Base-by-base conservation (phyloP, 345 rosid genomes). In the Laguncularia racemosa region DNA sequence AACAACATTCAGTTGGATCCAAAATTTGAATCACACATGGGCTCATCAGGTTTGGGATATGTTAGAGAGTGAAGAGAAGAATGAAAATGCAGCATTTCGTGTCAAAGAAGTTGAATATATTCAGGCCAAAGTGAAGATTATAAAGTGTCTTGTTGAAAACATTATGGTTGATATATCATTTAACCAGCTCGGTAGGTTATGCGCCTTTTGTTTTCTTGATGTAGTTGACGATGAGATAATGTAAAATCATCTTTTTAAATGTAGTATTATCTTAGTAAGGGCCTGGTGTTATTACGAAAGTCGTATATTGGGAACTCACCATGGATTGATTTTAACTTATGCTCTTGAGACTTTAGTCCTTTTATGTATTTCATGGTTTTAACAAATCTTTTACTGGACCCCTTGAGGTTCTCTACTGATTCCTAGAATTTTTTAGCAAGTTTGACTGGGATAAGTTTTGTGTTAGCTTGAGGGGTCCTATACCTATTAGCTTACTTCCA, bases 251-350 rank as follows among this genome's bases (percentile, higher is more conserved):
- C 80, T 95, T 62, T 90, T 95, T 82, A 95, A 90, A 73, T 81
- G 92, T 55, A 95, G 99, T 75, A 90, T 90, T 63, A 90, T 95
- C 66, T 68, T 95, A 77, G 88, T 95, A 57, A 95, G 90, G 69
- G 97, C 97, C 12, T 95, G 99, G 99, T 95, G 99, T 82, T 95
- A 95, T 71, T 95, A 95, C 69, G 99, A 95, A 81, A 95, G 99
- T 72, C 97, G 99, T 53, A 90, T 90, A 72, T 62, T 95, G 73
- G 99, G 99, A 65, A 96, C 99, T 73, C 99, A 90, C 77, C 99
- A 95, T 65, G 99, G 99, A 54, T 84, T 95, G 68, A 95, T 95
- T 59, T 90, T 97, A 0, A 95, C 99, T 57, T 95, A 95, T 78
- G 99, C 97, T 23, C 63, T 95, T 60, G 99, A 95, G 72, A 95